Percentiles rank a stretch among this genome's conserved stretches.
phyloP scores from a whole-genome alignment of 164 flowering plant genomes.

The Vitis cinerea region DNA sequence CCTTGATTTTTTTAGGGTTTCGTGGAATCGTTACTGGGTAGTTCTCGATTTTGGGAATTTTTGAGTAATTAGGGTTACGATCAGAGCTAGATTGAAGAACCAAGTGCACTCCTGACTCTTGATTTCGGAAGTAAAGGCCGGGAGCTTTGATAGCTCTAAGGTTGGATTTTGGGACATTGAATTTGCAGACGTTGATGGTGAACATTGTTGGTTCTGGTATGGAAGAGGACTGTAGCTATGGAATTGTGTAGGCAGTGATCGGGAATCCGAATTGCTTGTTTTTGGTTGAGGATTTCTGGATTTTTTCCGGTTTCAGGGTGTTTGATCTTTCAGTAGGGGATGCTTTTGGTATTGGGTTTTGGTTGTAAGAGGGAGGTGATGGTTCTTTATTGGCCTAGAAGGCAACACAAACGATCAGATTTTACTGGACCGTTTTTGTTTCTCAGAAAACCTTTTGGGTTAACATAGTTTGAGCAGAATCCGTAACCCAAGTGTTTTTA shows the following conservation, averaged over 20 bases:
- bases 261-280: not conserved
- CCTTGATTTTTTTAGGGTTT: slow-evolving; percentile 38
- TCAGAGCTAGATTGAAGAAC: slow-evolving; percentile 11
- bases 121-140: slow-evolving; percentile 18
- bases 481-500: not conserved
- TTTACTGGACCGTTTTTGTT: slow-evolving; percentile 23
- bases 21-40: slow-evolving; percentile 33
- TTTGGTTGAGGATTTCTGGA: not conserved
- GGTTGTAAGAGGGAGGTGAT: slow-evolving; percentile 25
- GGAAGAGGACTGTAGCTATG: slow-evolving; percentile 53
- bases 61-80: slow-evolving; percentile 39
- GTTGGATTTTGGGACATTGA: not conserved
- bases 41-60: slow-evolving; percentile 15
- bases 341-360: slow-evolving; percentile 26
- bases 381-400: slow-evolving; percentile 22
- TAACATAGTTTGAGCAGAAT: slow-evolving; percentile 22
- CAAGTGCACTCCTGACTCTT: slow-evolving; percentile 13
- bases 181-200: slow-evolving; percentile 11
- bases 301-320: slow-evolving; percentile 9
- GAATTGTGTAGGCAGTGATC: slow-evolving; percentile 14
- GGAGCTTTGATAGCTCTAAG: slow-evolving; percentile 25
- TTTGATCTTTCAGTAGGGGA: slow-evolving; percentile 19
- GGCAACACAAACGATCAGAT: slow-evolving; percentile 25
- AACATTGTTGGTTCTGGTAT: slow-evolving; percentile 29
- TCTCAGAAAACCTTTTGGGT: slow-evolving; percentile 34